A percentile compares a stretch with the other conserved stretches of the same genome.
phyloP scores from a whole-genome alignment of 169 alveolate genomes.

The Neospora caninum region DNA sequence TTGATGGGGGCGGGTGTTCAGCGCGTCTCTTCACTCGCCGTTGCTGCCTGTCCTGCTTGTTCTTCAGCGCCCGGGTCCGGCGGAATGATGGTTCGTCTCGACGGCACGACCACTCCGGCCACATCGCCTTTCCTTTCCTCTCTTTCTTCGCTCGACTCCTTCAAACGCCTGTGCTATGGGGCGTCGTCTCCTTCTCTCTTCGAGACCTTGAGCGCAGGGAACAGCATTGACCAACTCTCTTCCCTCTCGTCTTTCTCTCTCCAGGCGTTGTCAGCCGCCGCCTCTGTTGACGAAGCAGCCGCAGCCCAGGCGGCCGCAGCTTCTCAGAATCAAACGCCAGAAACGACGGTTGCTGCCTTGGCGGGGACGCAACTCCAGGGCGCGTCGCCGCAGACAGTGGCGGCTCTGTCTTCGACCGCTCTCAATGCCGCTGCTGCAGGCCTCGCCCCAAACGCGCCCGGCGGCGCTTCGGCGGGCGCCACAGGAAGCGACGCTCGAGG shows the following conservation, averaged over 20 bases:
- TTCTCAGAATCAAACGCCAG: background rate
- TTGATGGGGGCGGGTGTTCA: too few species aligned
- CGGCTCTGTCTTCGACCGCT: background rate
- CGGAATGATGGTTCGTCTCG: background rate
- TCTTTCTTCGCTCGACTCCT: conserved; percentile 28
- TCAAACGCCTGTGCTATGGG: conserved; percentile 28
- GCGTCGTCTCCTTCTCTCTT: conserved; percentile 20
- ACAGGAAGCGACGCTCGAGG: background rate
- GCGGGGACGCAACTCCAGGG: background rate
- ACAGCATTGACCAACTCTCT: conserved; percentile 27
- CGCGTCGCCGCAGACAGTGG: background rate
- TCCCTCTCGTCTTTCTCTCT: conserved; percentile 29
- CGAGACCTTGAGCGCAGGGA: conserved; percentile 25
- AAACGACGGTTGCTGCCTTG: background rate
- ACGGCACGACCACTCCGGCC: background rate
- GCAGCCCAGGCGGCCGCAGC: conserved; percentile 12
- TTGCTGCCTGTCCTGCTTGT: background rate
- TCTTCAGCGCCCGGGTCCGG: background rate
- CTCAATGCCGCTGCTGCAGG: background rate
- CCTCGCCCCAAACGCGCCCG: background rate
- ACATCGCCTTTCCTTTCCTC: conserved; percentile 3
- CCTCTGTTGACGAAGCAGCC: background rate
- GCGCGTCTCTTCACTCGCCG: too few species aligned
- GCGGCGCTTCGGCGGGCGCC: background rate
- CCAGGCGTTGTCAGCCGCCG: conserved; percentile 44